Conservation (phyloP, 2,329 filamentous ascomycete genomes). For the Metarhizium sp. region DNA sequence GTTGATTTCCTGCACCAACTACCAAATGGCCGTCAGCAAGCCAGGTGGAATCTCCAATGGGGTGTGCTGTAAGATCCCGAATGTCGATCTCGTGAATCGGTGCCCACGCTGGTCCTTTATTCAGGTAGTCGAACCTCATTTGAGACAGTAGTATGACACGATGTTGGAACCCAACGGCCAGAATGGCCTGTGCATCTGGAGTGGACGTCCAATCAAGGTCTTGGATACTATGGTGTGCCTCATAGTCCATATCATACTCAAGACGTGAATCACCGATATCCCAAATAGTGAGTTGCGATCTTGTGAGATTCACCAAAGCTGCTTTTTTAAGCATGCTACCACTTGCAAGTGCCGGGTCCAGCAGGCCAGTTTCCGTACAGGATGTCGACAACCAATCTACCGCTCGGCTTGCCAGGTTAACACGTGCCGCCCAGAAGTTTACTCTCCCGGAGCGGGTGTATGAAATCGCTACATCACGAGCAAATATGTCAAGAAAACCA, state of each 20-base stretch:
- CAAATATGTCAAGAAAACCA: slow-evolving; percentile 77
- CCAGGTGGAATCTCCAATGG: slow-evolving; percentile 92
- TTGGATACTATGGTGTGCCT: slow-evolving; percentile 63
- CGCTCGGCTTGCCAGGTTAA: slow-evolving; percentile 48
- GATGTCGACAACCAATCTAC: slow-evolving; percentile 80
- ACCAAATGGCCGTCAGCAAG: slow-evolving; percentile 75
- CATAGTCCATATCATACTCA: slow-evolving; percentile 70
- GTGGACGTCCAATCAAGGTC: slow-evolving; percentile 94
- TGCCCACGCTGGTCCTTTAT: slow-evolving; percentile 83
- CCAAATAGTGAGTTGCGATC: slow-evolving; percentile 80
- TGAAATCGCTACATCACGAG: slow-evolving; percentile 76
- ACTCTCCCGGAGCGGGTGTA: slow-evolving; percentile 68
- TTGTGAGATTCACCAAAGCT: slow-evolving; percentile 65
- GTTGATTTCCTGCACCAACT: slow-evolving; percentile 81
- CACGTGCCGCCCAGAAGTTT: slow-evolving; percentile 75
- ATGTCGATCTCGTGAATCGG: slow-evolving; percentile 75
- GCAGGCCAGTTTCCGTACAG: slow-evolving; percentile 68
- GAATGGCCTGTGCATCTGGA: slow-evolving; percentile 76
- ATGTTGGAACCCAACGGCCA: slow-evolving; percentile 89
- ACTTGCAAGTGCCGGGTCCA: slow-evolving; percentile 66
- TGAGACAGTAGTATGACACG: slow-evolving; percentile 75
- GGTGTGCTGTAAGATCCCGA: slow-evolving; percentile 73
- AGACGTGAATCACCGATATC: slow-evolving; percentile 73
- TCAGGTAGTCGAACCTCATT: slow-evolving; percentile 85
- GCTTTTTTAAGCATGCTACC: slow-evolving; percentile 82